Evolutionary conservation across 2,329 filamentous ascomycete species (phyloP).

Genomic region (Leptographium wingfieldii): DNA sequence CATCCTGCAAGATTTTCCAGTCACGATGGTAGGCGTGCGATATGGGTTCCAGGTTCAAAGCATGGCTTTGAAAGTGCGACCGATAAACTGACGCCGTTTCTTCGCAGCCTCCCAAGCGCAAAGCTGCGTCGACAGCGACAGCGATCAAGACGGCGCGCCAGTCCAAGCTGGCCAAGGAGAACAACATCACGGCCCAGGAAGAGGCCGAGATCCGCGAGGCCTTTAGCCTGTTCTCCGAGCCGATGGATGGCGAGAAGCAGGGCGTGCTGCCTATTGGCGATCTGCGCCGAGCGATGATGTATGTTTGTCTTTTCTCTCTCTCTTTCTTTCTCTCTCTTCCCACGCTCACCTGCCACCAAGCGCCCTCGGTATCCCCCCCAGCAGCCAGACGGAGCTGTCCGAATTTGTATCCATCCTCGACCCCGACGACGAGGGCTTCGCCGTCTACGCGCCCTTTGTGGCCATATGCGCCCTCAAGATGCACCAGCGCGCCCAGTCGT

Average conservation of each 20-base stretch:
- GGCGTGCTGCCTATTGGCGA: constrained; percentile 56
- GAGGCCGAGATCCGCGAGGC: constrained; percentile 87
- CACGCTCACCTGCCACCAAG: constrained; percentile 27
- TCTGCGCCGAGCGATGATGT: constrained; percentile 63
- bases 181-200: constrained; percentile 72
- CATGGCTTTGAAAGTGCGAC: not conserved
- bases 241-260: constrained; percentile 58
- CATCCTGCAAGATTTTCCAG: not conserved
- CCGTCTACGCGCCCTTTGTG: constrained; percentile 70
- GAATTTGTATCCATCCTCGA: constrained; percentile 74
- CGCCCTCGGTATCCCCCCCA: constrained; percentile 66
- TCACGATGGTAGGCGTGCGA: not conserved
- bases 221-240: constrained; percentile 67
- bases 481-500: constrained; percentile 43
- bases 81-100: not conserved
- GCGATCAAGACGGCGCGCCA: constrained; percentile 39
- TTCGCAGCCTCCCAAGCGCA: constrained; percentile 43
- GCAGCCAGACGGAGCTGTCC: constrained; percentile 50
- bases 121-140: constrained; percentile 23
- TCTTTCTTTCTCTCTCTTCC: not conserved
- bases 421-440: constrained; percentile 65
- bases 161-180: constrained; percentile 85
- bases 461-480: constrained; percentile 81
- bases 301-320: not conserved
- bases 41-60: not conserved